phyloP scores from a whole-genome alignment of 2,329 filamentous ascomycete species.

The Purpureocillium lavendulum region DNA sequence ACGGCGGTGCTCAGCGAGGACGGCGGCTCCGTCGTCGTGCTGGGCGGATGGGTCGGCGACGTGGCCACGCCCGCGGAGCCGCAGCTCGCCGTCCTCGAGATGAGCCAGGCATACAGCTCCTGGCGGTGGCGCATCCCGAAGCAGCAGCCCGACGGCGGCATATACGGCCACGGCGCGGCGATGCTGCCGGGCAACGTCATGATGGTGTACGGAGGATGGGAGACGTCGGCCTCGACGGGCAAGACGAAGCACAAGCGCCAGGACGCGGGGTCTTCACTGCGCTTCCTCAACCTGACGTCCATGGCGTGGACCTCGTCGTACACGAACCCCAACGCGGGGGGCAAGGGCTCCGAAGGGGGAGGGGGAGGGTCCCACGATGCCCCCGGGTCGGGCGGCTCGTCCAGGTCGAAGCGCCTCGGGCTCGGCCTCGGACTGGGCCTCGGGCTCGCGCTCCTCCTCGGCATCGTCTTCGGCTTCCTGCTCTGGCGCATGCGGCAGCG shows the following conservation, averaged over 20 bases:
- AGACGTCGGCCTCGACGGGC: slow-evolving; percentile 28
- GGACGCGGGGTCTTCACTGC: slow-evolving; percentile 16
- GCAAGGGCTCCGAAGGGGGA: slow-evolving; percentile 2
- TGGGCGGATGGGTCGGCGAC: slow-evolving; percentile 91
- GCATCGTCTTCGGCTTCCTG: slow-evolving; percentile 37
- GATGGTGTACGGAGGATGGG: slow-evolving; percentile 58
- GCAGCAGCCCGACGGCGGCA: slow-evolving; percentile 35
- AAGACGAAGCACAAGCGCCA: slow-evolving; percentile 23
- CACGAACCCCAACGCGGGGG: slow-evolving; percentile 32
- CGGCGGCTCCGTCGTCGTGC: slow-evolving; percentile 66
- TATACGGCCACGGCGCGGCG: slow-evolving; percentile 57
- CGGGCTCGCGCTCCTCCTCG: slow-evolving; percentile 35
- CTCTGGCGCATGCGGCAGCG: slow-evolving; percentile 39
- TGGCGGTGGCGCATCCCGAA: slow-evolving; percentile 65
- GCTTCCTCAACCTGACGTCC: slow-evolving; percentile 51
- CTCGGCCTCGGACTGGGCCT: slow-evolving; percentile 58
- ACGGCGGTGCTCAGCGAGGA: slow-evolving; percentile 74
- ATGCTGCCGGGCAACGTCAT: slow-evolving; percentile 59
- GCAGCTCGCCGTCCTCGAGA: slow-evolving; percentile 67
- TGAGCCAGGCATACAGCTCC: slow-evolving; percentile 66
- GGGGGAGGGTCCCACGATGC: slow-evolving; percentile 8
- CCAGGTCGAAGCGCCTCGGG: slow-evolving; percentile 32
- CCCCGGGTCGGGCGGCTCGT: slow-evolving; percentile 12
- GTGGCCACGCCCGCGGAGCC: slow-evolving; percentile 67
- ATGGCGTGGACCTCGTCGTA: slow-evolving; percentile 45